Percentiles rank a stretch among this genome's conserved stretches.
phyloP scores from a whole-genome alignment of 2,329 filamentous ascomycete species.

The Aspergillus novofumigatus region DNA sequence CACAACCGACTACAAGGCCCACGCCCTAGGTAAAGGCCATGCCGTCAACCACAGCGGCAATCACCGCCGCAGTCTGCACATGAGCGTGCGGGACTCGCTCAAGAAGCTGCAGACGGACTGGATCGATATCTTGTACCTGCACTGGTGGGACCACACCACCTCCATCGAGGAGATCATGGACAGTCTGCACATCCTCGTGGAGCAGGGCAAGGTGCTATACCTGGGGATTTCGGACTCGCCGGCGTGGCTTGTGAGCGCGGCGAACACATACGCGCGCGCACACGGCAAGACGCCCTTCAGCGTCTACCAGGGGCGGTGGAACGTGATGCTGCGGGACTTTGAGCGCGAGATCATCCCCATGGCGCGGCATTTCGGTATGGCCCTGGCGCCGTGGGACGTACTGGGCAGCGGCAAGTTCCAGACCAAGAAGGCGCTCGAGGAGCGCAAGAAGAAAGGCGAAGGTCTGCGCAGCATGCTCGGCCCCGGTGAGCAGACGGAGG shows the following conservation, averaged over 20 bases:
- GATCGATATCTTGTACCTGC: slow-evolving; percentile 53
- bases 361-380: slow-evolving; percentile 41
- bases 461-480: slow-evolving; percentile 29
- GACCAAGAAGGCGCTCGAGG: slow-evolving; percentile 45
- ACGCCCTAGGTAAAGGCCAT: slow-evolving; percentile 39
- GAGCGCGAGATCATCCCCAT: slow-evolving; percentile 42
- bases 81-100: slow-evolving; percentile 43
- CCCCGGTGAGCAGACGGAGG: slow-evolving; percentile 38
- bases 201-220: slow-evolving; percentile 40
- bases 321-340: slow-evolving; percentile 36
- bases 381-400: slow-evolving; percentile 56
- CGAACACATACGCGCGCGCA: slow-evolving; percentile 37
- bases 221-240: slow-evolving; percentile 40
- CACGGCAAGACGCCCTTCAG: slow-evolving; percentile 39
- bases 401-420: slow-evolving; percentile 53
- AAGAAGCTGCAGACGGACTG: slow-evolving; percentile 51
- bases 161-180: slow-evolving; percentile 38
- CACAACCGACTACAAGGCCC: slow-evolving; percentile 52
- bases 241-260: slow-evolving; percentile 38
- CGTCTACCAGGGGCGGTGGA: slow-evolving; percentile 40
- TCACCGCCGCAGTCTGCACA: slow-evolving; percentile 38
- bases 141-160: slow-evolving; percentile 49
- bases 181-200: slow-evolving; percentile 35
- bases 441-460: slow-evolving; percentile 42
- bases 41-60: slow-evolving; percentile 38